These are phyloP conservation scores for Cladosporium sp. DNA, from an alignment of 2,329 filamentous ascomycete species.

Conservation along the genomic window DNA sequence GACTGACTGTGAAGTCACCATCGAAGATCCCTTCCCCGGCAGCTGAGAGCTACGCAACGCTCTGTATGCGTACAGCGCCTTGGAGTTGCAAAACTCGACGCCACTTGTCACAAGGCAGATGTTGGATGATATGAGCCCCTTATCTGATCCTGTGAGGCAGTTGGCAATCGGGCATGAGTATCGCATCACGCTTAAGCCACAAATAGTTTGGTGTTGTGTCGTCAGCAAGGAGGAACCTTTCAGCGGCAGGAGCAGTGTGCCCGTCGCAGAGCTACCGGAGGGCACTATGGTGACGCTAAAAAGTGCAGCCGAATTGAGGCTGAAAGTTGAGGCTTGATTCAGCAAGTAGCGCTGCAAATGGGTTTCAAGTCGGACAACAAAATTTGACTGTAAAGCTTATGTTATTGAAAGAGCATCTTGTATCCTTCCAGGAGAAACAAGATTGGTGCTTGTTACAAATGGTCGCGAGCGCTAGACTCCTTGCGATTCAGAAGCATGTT, in stretches of 20 bases:
- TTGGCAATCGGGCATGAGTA: conserved; percentile 7
- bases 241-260: background rate
- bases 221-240: background rate
- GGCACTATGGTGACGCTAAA: background rate
- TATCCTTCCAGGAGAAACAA: no score
- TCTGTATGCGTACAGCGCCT: background rate
- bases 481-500: no score
- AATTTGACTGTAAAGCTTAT: no score
- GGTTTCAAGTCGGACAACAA: no score
- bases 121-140: background rate
- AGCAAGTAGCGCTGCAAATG: no score
- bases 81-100: background rate
- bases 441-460: no score
- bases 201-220: background rate
- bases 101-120: background rate
- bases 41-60: conserved; percentile 5
- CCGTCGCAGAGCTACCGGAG: background rate
- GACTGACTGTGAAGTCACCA: background rate
- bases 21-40: conserved; percentile 4
- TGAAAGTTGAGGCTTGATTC: conserved; percentile 11
- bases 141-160: background rate
- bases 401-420: no score
- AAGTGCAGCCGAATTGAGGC: background rate
- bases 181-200: conserved; percentile 1
- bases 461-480: no score